Evolutionary conservation across 306 rosid genomes (phyloP), one percentile per base, ranked within the genome.

Genomic region (Mimosa bimucronata): DNA sequence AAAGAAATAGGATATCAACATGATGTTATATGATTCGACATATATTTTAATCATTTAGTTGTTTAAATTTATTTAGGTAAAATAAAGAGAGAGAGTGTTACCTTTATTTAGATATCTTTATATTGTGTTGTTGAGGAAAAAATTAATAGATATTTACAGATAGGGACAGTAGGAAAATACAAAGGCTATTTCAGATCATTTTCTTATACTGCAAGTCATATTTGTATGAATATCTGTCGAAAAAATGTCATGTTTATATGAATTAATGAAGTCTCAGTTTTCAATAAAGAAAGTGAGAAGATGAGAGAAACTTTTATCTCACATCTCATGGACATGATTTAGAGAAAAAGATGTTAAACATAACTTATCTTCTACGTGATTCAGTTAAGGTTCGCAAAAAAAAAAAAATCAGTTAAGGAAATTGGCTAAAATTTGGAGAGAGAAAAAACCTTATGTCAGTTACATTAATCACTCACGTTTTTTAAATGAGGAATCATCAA

Each of bases 1-100:
- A 52, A 55, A 53, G 71, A 41, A 66, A 25, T 41, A 38, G 78
- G 46, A 60, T 44, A 44, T 66, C 48, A 45, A 78, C 28, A 66
- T 31, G 71, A 58, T 74, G 61, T 13, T 42, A 26, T 68, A 23
- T 21, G 37, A 16, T 2, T 11, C 34, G 16, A 66, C 55, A 57
- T 41, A 31, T 18, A 52, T 7, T 52, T 52, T 19, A 53, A n/a
- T 52, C 16, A 52, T 53, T 53, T n/a, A n/a, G 3, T 53, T 50
- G 0, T 18, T 50, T 50, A 16, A 50, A 50, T 18, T 13, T 16
- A 50, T 50, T 48, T 48, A 15, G 8, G 55, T 14, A 48, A 48
- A 16, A 16, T 18, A 15, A 18, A 5, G 57, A 45, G 52, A 13
- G 19, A 2, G n/a, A n/a, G 21, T 16, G 57, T 18, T 50, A 18